Conservation (phyloP, 306 rosid genomes). For the Malus domestica region ASM211411v1 NC_041798.1:125501-126000, state of each 20-base stretch:
- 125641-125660: constrained; percentile 89
- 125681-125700: constrained; percentile 92
- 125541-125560: background rate
- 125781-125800: background rate
- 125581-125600: background rate
- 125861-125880: background rate
- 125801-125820: background rate
- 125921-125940: background rate
- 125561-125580: background rate
- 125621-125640: constrained; percentile 30
- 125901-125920: background rate
- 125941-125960: background rate
- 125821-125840: background rate
- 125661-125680: constrained; percentile 99
- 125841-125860: background rate
- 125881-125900: background rate
- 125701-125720: constrained; percentile 49
- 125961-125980: background rate
- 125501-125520: background rate
- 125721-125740: constrained; percentile 49
- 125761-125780: constrained; percentile 18
- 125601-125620: background rate
- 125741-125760: constrained; percentile 91
- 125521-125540: background rate
- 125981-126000: background rate